Evolutionary conservation across 805 yeast species (phyloP), one percentile per base, ranked within the genome.

Genomic region (Cephaloascus fragrans): DNA sequence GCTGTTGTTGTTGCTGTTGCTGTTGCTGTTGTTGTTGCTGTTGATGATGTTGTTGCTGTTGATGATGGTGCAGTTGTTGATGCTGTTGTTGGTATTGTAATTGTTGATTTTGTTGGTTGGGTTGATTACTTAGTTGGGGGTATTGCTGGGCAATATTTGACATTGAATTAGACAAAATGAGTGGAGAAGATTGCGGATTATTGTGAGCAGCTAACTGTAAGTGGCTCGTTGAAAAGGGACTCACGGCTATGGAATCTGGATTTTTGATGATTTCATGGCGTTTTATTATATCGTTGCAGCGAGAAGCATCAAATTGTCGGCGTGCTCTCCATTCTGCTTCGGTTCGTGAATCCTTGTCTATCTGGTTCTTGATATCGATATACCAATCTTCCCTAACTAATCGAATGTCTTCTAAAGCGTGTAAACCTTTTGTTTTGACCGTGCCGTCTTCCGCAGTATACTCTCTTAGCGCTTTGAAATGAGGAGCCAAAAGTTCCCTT

Each of bases 291-390:
- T 49, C 41, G 17, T 52, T 47, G 39, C 61, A 53, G 29, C 55
- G 50, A 10, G 48, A 44, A 23, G 52, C 59, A 40, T 64, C 69
- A 28, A 53, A 51, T 41, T 61, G 64, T 39, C 61, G 69, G 26
- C 55, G 48, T 2, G 62, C 59, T 45, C 64, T 55, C 69, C 68
- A 65, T 39, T 55, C 57, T 3, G 64, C 55, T 39, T 64, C 69
- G 5, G 57, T 42, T 32, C 47, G 52, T 17, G 59, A 50, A 43
- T 66, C 72, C 5, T 47, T 42, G 14, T 45, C 47, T 6, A 62
- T 41, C 28, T 64, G 18, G 5, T n/a, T 6, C 33, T 31, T 31
- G 33, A n/a, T n/a, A 8, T 14, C 33, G 15, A 31, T 31, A 14
- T 31, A 31, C 28, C 28, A 23, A 23, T 23, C 28, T 23, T 23